Base-by-base conservation (phyloP, 2,329 filamentous ascomycete species). In the Ceratocystiopsis sp. region DNA sequence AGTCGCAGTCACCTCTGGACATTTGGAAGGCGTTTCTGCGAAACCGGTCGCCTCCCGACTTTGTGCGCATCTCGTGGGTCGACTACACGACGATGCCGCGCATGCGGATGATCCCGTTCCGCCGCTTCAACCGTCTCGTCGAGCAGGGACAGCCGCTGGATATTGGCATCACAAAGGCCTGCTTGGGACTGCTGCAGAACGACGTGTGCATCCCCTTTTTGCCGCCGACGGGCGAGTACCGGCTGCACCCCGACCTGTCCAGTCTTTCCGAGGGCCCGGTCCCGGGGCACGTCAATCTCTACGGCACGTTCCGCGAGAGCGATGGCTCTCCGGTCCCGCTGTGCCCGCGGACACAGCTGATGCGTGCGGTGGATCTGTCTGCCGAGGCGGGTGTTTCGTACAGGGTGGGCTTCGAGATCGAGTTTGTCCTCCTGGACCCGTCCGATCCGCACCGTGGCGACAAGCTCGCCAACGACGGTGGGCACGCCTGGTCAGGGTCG, bases 381-480 rank as follows among this genome's bases (percentile, higher is more conserved):
- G 60, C 67, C 12, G 51, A 59, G 2, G 62, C 72, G 35, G 64
- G 66, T 2, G 63, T 84, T 3, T 59, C 66, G 3, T 74, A 86
- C 40, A 64, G 78, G 0, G 59, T 85, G 15, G 85, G 84, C 0
- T 93, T 91, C 50, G 85, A 93, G 57, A 75, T 93, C 36, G 84
- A 93, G 58, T 73, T 91, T 11, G 68, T 83, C 1, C 77, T 93
- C 49, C 63, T 89, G 49, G 35, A 14, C 16, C n/a, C 6, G 47
- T 50, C 1, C 13, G 33, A 34, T 13, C 13, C 15, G 33, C 15
- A 15, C 33, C 7, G 4, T 2, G 33, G 33, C 12, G 58, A 60
- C 9, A 53, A 59, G 1, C 65, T 80, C 0, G 55, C 68, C n/a
- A 70, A 69, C 9, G 66, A 68, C 38, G 76, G 75, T 1, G 25